phyloP scores from a whole-genome alignment of 441 rosid genomes.

The Adansonia madagascariensis region DNA sequence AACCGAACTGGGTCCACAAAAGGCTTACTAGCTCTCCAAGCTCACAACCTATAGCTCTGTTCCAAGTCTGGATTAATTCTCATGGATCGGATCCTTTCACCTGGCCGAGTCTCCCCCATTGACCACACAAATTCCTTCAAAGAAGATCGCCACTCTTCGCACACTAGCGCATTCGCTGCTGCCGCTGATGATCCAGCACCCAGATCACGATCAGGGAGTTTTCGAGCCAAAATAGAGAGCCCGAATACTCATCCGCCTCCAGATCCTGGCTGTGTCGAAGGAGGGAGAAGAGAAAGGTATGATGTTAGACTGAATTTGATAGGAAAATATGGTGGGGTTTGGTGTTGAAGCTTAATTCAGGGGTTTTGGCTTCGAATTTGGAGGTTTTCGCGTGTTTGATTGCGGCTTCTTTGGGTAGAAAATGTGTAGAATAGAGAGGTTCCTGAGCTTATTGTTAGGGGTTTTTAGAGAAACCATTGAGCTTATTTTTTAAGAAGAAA shows the following conservation, averaged over 20 bases:
- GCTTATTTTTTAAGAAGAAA: constrained; percentile 77
- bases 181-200: constrained; percentile 32
- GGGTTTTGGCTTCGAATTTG: constrained; percentile 61
- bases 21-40: constrained; percentile 41
- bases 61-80: constrained; percentile 62
- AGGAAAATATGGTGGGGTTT: constrained; percentile 68
- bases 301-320: constrained; percentile 74
- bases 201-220: constrained; percentile 51
- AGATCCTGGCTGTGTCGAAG: constrained; percentile 21
- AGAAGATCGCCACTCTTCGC: constrained; percentile 24
- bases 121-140: constrained; percentile 43
- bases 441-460: constrained; percentile 61
- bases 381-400: constrained; percentile 61
- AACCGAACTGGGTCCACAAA: constrained; percentile 32
- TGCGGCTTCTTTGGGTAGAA: constrained; percentile 38
- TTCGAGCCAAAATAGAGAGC: constrained; percentile 38
- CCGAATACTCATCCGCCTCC: constrained; percentile 13
- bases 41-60: constrained; percentile 39
- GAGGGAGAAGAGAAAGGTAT: constrained; percentile 32
- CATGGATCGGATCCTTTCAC: constrained; percentile 78
- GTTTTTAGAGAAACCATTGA: constrained; percentile 73
- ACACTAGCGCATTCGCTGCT: constrained; percentile 29
- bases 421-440: constrained; percentile 76
- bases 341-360: constrained; percentile 70
- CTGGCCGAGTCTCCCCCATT: constrained; percentile 89